Conservation (phyloP, 2,329 filamentous ascomycete genomes). For the Botrytis fabae region DNA sequence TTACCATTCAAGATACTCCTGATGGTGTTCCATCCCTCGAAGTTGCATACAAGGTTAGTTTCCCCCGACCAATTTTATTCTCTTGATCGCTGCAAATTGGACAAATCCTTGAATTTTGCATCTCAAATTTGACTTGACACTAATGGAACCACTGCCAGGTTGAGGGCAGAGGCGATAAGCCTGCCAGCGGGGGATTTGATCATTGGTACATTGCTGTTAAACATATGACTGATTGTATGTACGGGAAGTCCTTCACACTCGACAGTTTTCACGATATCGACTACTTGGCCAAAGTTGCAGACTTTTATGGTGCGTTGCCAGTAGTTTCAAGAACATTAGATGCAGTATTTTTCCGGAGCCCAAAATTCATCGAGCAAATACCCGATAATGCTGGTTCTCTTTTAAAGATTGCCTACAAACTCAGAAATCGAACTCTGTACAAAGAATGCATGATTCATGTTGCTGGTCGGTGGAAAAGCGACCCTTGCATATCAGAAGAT, state of each 20-base stretch:
- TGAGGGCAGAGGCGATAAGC: background rate
- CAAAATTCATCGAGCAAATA: background rate
- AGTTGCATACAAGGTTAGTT: background rate
- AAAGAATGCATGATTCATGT: constrained; percentile 2
- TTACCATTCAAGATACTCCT: background rate
- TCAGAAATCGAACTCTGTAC: background rate
- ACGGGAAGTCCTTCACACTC: background rate
- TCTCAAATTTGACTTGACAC: background rate
- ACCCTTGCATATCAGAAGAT: background rate
- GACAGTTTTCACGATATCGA: background rate
- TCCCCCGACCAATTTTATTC: background rate
- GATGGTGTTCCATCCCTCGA: background rate
- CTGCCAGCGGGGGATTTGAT: background rate
- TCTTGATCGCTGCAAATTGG: background rate
- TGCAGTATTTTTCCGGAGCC: background rate
- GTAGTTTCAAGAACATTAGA: background rate
- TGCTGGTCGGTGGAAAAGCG: background rate
- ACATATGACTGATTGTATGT: background rate
- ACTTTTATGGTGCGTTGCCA: background rate
- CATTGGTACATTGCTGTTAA: background rate
- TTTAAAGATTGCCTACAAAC: background rate
- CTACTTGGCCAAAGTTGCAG: background rate
- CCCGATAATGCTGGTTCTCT: background rate
- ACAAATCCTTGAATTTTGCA: background rate
- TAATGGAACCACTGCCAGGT: background rate